A percentile compares a stretch with the other conserved stretches of the same genome.
These are phyloP conservation scores for Penicillium decumbens DNA, from an alignment of 2,329 filamentous ascomycete species.

Conservation along the genomic window DNA sequence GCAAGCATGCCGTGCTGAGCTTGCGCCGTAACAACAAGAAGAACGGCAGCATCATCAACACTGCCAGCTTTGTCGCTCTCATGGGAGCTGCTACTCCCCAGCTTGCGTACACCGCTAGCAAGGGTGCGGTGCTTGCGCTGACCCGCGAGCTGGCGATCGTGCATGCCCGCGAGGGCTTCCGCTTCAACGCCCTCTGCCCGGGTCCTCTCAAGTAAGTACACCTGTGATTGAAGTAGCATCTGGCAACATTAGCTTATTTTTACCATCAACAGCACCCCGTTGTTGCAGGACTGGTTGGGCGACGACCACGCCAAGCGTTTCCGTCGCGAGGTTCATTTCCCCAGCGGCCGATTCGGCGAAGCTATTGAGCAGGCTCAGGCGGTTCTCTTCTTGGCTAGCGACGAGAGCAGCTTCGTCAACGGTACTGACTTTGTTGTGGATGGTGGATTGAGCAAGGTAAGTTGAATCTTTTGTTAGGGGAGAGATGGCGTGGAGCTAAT, in stretches of 20 bases:
- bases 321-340: constrained; percentile 85
- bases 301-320: constrained; percentile 76
- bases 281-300: constrained; percentile 89
- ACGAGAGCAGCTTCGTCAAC: constrained; percentile 86
- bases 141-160: constrained; percentile 89
- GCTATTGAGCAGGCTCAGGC: constrained; percentile 90
- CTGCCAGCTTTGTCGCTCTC: constrained; percentile 79
- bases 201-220: constrained; percentile 69
- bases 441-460: constrained; percentile 74
- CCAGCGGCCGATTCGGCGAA: constrained; percentile 81
- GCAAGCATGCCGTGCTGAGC: constrained; percentile 82
- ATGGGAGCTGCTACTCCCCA: constrained; percentile 84
- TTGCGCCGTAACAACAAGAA: constrained; percentile 76
- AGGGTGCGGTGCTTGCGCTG: constrained; percentile 85
- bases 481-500: constrained; percentile 12
- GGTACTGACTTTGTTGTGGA: constrained; percentile 92
- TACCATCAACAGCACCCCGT: constrained; percentile 58
- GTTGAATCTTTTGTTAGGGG: constrained; percentile 1
- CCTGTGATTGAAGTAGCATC: not conserved
- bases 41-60: constrained; percentile 82
- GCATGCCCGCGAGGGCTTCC: constrained; percentile 80
- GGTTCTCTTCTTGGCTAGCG: constrained; percentile 79
- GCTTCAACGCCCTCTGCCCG: constrained; percentile 87
- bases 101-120: constrained; percentile 88
- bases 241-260: not conserved